Percentiles rank a stretch among this genome's conserved stretches.
Conservation (phyloP, 2,329 filamentous ascomycete species). For the Paraphoma chrysanthemicola region DNA sequence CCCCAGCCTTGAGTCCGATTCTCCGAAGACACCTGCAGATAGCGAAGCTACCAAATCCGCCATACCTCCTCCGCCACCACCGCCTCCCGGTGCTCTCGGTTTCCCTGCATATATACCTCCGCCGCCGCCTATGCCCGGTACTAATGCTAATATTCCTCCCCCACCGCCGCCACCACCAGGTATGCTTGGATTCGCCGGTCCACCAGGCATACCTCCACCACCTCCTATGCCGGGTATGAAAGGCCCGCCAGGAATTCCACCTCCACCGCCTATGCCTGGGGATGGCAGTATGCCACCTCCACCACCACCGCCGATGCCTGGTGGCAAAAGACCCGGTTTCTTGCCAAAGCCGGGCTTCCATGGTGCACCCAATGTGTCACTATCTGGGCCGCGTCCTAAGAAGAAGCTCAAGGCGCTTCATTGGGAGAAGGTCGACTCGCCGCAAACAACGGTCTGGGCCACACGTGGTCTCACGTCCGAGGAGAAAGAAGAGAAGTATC, state of each 20-base stretch:
- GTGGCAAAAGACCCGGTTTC: conserved; percentile 71
- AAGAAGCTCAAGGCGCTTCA: conserved; percentile 99
- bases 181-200: conserved; percentile 49
- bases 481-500: conserved; percentile 93
- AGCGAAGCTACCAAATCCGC: conserved; percentile 48
- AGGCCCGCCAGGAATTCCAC: conserved; percentile 43
- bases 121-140: conserved; percentile 56
- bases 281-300: conserved; percentile 57
- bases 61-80: conserved; percentile 59
- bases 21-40: conserved; percentile 72
- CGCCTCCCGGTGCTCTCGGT: conserved; percentile 47
- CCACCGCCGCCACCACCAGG: conserved; percentile 59
- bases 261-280: conserved; percentile 58
- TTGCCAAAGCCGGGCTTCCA: conserved; percentile 66
- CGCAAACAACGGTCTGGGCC: conserved; percentile 92
- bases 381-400: conserved; percentile 88
- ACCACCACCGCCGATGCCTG: conserved; percentile 66
- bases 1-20: conserved; percentile 74
- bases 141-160: conserved; percentile 52
- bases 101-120: conserved; percentile 49
- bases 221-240: conserved; percentile 56
- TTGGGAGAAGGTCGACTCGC: conserved; percentile 97
- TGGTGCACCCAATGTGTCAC: conserved; percentile 65
- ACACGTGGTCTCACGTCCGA: conserved; percentile 83
- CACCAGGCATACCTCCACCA: conserved; percentile 52